These are phyloP conservation scores for Lithospermum erythrorhizon DNA, from an alignment of 257 asterid species.

Conservation along the genomic window DNA sequence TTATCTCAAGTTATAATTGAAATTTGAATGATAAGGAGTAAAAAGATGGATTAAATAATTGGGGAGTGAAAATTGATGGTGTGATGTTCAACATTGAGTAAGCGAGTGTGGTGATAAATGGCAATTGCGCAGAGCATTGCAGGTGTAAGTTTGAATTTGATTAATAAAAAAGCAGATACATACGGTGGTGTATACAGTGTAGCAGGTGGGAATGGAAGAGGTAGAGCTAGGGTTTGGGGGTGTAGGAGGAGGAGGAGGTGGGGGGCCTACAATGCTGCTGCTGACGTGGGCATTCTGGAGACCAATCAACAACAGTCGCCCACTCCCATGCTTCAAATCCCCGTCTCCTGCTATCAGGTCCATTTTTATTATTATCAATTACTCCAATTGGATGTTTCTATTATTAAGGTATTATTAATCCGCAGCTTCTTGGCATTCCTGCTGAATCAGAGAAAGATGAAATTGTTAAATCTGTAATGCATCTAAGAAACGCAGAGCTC, in stretches of 20 bases:
- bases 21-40: too few relatives aligned
- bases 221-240: background rate
- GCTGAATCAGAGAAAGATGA: conserved; percentile 92
- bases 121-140: background rate
- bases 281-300: conserved; percentile 16
- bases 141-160: background rate
- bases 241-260: background rate
- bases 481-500: conserved; percentile 68
- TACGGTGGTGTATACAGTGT: background rate
- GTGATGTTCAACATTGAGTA: too few relatives aligned
- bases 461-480: conserved; percentile 81
- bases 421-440: conserved; percentile 83
- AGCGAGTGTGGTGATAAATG: too few relatives aligned
- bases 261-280: conserved; percentile 6
- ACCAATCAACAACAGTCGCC: conserved; percentile 7
- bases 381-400: background rate
- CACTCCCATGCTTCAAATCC: conserved; percentile 45
- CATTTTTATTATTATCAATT: background rate
- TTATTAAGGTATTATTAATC: conserved; percentile 15
- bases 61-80: too few relatives aligned
- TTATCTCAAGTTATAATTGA: too few relatives aligned
- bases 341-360: conserved; percentile 93
- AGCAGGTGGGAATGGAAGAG: background rate
- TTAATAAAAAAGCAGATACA: background rate
- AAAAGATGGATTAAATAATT: too few relatives aligned